phyloP scores from a whole-genome alignment of 345 rosid species.

The Heritiera littoralis region DNA sequence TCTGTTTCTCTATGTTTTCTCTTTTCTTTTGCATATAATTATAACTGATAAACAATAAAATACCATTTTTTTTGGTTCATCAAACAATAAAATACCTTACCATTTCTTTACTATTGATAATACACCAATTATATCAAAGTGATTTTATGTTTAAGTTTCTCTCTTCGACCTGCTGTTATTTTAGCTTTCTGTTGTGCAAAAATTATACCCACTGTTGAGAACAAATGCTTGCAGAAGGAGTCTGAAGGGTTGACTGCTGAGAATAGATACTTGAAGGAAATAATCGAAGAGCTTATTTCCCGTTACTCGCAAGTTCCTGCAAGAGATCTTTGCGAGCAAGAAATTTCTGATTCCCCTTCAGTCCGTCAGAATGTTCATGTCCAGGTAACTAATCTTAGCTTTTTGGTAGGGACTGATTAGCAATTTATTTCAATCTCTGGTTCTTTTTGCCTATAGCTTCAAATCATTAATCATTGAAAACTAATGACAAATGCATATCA shows the following conservation, averaged over 20 bases:
- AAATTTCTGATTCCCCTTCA: neutral
- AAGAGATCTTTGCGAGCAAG: neutral
- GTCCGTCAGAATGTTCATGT: neutral
- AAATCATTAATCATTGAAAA: neutral
- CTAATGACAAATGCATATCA: neutral
- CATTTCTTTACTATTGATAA: neutral
- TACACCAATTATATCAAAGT: neutral
- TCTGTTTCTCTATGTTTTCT: neutral
- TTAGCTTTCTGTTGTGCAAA: neutral
- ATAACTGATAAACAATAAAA: neutral
- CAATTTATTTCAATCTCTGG: neutral
- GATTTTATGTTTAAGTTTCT: neutral
- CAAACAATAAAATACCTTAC: neutral
- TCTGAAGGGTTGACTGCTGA: neutral
- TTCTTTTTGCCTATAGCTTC: neutral
- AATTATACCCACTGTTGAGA: neutral
- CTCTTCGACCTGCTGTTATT: neutral
- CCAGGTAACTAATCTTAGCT: neutral
- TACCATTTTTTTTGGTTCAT: too few species aligned
- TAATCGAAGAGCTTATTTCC: neutral
- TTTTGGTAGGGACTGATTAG: neutral
- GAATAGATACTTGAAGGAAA: neutral
- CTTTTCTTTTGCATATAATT: neutral
- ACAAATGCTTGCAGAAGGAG: neutral
- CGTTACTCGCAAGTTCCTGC: neutral